Percentiles rank a stretch among this genome's conserved stretches.
These are phyloP conservation scores for grape (Vitis vinifera) DNA, from an alignment of 164 flowering plant species.

Conservation along the genomic window ASM3070453v1 NC_081808.1:21981001-21981500, in stretches of 20 bases:
- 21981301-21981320: not conserved
- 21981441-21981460: no score
- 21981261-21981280: no score
- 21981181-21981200: not conserved
- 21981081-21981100: slow-evolving; percentile 37
- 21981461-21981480: no score
- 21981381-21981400: no score
- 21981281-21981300: no score
- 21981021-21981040: slow-evolving; percentile 64
- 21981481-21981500: no score
- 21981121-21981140: slow-evolving; percentile 47
- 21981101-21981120: slow-evolving; percentile 47
- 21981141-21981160: slow-evolving; percentile 50
- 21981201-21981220: not conserved
- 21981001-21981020: slow-evolving; percentile 62
- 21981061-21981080: slow-evolving; percentile 34
- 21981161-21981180: slow-evolving; percentile 40
- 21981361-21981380: no score
- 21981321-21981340: not conserved
- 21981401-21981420: no score
- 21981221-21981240: not conserved
- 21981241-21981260: not conserved
- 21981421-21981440: no score
- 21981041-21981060: slow-evolving; percentile 52
- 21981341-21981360: not conserved